phyloP scores from a whole-genome alignment of 495 filamentous ascomycete species.

The Lophium mytilinum region DNA sequence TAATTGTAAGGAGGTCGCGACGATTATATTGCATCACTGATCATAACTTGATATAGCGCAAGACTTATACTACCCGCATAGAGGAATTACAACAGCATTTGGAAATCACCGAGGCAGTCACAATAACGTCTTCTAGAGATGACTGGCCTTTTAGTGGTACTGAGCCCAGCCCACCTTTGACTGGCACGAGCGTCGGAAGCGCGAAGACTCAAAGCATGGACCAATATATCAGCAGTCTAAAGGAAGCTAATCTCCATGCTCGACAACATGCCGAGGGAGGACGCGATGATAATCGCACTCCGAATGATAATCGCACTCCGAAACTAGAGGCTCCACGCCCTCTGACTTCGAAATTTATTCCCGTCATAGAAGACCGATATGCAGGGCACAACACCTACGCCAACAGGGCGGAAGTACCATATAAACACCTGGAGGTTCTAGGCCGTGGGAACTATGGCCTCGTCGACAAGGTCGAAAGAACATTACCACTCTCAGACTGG shows the following conservation, averaged over 20 bases:
- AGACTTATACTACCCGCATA: no score
- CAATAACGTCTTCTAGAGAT: no score
- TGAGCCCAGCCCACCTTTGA: constrained; percentile 29
- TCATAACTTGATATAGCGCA: no score
- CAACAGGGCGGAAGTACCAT: neutral
- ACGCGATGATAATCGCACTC: constrained; percentile 31
- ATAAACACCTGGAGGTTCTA: neutral
- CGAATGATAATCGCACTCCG: no score
- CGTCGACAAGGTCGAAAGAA: neutral
- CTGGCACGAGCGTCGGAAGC: constrained; percentile 29
- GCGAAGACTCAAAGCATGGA: constrained; percentile 58
- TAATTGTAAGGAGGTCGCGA: no score
- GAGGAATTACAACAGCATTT: no score
- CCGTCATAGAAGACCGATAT: no score
- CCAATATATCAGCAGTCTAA: constrained; percentile 80
- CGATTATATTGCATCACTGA: no score
- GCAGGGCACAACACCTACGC: neutral
- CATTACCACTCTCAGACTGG: no score
- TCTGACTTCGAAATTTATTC: no score
- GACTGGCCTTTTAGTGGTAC: neutral
- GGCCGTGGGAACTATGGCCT: neutral
- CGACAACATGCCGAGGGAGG: constrained; percentile 46
- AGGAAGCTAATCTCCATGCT: constrained; percentile 60
- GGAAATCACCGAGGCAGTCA: no score
- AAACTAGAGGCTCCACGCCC: constrained; percentile 11